phyloP scores from a whole-genome alignment of 1,284 basidiomycete species.

The Apiotrichum domesticum region DNA sequence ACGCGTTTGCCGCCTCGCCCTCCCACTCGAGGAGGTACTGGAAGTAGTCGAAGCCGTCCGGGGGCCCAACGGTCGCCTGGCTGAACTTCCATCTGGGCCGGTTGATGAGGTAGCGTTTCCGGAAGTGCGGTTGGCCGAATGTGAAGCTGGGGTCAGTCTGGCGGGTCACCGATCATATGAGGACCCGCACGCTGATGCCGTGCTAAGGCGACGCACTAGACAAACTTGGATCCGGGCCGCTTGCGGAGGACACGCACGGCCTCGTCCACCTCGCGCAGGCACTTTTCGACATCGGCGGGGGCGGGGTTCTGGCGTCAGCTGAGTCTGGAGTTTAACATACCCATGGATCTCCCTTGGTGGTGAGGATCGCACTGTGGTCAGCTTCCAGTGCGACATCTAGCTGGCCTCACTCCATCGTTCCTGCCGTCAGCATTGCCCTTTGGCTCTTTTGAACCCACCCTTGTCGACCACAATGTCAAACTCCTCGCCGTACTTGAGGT shows the following conservation, averaged over 20 bases:
- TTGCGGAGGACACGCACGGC: slow-evolving; percentile 63
- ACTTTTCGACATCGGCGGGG: slow-evolving; percentile 65
- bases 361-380: slow-evolving; percentile 66
- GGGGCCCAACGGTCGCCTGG: slow-evolving; percentile 39
- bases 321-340: slow-evolving; percentile 48
- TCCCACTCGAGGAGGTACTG: slow-evolving; percentile 56
- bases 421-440: slow-evolving; percentile 37
- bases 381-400: not conserved
- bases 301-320: slow-evolving; percentile 67
- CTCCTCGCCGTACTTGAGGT: slow-evolving; percentile 61
- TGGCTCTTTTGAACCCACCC: slow-evolving; percentile 49
- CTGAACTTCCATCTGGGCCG: slow-evolving; percentile 32
- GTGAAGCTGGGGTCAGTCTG: slow-evolving; percentile 52
- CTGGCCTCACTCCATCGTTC: slow-evolving; percentile 66
- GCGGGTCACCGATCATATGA: too few relatives aligned
- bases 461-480: slow-evolving; percentile 90
- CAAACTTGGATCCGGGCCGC: slow-evolving; percentile 57
- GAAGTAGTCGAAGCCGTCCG: slow-evolving; percentile 80
- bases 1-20: not conserved
- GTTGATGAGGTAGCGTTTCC: slow-evolving; percentile 58
- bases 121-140: slow-evolving; percentile 87
- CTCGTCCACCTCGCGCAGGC: slow-evolving; percentile 74
- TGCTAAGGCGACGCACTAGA: slow-evolving; percentile 52
- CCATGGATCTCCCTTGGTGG: slow-evolving; percentile 81
- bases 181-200: too few relatives aligned